Evolutionary conservation across 805 yeast species (phyloP).

Genomic region (Starmerella apicola): DNA sequence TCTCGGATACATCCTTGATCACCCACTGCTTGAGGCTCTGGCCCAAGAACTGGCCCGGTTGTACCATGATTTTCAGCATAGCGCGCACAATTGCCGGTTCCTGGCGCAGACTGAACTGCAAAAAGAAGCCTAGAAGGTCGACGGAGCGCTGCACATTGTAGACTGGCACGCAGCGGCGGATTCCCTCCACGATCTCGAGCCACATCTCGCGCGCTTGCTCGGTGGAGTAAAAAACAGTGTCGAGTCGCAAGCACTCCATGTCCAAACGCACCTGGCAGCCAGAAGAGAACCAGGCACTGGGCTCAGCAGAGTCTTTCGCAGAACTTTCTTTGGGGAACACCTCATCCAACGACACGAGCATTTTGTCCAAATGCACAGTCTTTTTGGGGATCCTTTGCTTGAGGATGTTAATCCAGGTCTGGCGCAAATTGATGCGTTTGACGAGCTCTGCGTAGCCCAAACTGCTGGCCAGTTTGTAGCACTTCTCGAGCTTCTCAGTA

Average conservation of each 20-base stretch:
- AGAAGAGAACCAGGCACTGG: constrained; percentile 6
- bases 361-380: constrained; percentile 10
- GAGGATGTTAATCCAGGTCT: constrained; percentile 21
- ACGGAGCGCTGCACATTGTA: constrained; percentile 19
- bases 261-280: constrained; percentile 13
- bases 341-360: constrained; percentile 6
- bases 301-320: neutral
- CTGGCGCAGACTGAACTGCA: constrained; percentile 23
- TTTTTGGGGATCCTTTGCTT: constrained; percentile 15
- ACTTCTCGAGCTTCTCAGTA: constrained; percentile 20
- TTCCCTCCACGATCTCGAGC: constrained; percentile 11
- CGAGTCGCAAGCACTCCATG: constrained; percentile 8
- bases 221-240: neutral
- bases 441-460: constrained; percentile 46
- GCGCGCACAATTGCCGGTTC: constrained; percentile 24
- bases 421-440: constrained; percentile 30
- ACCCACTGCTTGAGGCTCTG: constrained; percentile 22
- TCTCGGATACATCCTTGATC: constrained; percentile 32
- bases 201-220: constrained; percentile 20
- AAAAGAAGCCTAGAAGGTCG: constrained; percentile 25
- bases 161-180: constrained; percentile 15
- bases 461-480: constrained; percentile 38
- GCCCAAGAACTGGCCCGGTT: constrained; percentile 13
- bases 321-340: neutral
- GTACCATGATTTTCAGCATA: constrained; percentile 16